Evolutionary conservation across 352 stramenopile genomes (phyloP).

Genomic region (Aphanomyces astaci): DNA sequence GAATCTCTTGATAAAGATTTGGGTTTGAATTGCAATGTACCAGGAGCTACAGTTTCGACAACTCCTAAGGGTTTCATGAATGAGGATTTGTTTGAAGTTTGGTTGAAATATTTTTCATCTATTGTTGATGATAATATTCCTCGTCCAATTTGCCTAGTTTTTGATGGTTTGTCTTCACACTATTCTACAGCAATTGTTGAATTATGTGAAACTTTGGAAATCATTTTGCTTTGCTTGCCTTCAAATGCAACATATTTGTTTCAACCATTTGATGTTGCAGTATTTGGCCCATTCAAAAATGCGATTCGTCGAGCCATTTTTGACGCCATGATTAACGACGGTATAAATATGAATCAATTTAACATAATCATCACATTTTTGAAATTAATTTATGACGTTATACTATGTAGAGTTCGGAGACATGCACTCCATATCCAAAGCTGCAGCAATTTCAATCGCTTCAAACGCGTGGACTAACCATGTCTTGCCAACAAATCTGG

Average conservation of each 20-base stretch:
- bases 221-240: conserved; percentile 9
- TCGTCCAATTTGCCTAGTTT: neutral
- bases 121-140: neutral
- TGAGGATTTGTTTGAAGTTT: neutral
- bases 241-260: conserved; percentile 4
- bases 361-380: neutral
- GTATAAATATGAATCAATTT: too few relatives aligned
- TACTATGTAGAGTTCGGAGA: neutral
- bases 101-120: neutral
- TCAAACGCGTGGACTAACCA: neutral
- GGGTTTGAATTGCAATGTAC: neutral
- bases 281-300: conserved; percentile 3
- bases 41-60: conserved; percentile 23
- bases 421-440: neutral
- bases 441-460: neutral
- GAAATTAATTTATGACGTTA: too few relatives aligned
- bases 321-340: neutral
- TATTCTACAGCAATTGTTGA: neutral
- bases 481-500: neutral
- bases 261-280: neutral
- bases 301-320: neutral
- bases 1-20: neutral
- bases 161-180: neutral
- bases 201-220: neutral
- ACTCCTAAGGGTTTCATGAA: conserved; percentile 24